These are phyloP conservation scores for Mycena leptocephala DNA, from an alignment of 768 basidiomycete species.

Conservation along the genomic window DNA sequence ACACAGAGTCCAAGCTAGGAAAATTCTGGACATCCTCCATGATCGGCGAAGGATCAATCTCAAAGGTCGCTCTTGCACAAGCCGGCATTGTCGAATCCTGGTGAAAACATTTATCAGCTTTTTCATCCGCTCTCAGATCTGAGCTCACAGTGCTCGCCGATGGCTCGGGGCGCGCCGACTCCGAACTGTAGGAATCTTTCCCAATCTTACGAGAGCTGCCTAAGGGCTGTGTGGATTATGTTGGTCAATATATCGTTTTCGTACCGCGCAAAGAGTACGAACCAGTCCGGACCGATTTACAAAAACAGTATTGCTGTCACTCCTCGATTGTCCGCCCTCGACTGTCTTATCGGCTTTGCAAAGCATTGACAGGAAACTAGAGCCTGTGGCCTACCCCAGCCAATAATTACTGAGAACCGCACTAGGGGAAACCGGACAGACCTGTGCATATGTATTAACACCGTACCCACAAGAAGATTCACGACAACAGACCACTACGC, in stretches of 20 bases:
- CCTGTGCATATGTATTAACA: conserved; percentile 12
- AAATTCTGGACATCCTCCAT: conserved; percentile 52
- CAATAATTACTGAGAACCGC: conserved; percentile 8
- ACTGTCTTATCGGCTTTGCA: neutral
- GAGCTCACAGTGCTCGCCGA: conserved; percentile 8
- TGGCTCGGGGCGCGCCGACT: conserved; percentile 21
- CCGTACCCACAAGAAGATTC: neutral
- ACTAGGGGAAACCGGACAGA: conserved; percentile 16
- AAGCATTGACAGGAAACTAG: conserved; percentile 20
- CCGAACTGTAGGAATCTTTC: conserved; percentile 4
- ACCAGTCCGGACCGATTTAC: conserved; percentile 38
- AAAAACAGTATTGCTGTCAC: conserved; percentile 13
- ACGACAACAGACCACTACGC: neutral
- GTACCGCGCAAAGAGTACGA: neutral
- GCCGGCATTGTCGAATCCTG: conserved; percentile 14
- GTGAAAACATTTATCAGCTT: neutral
- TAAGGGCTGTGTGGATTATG: conserved; percentile 4
- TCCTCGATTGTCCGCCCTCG: neutral
- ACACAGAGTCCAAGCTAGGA: conserved; percentile 32
- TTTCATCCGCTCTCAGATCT: neutral
- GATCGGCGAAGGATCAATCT: conserved; percentile 54
- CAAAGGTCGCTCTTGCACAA: conserved; percentile 39
- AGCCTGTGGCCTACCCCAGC: neutral
- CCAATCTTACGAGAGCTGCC: conserved; percentile 23
- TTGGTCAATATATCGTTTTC: neutral